phyloP scores from a whole-genome alignment of 2,329 filamentous ascomycete genomes.

The Epichloe scottii region DNA sequence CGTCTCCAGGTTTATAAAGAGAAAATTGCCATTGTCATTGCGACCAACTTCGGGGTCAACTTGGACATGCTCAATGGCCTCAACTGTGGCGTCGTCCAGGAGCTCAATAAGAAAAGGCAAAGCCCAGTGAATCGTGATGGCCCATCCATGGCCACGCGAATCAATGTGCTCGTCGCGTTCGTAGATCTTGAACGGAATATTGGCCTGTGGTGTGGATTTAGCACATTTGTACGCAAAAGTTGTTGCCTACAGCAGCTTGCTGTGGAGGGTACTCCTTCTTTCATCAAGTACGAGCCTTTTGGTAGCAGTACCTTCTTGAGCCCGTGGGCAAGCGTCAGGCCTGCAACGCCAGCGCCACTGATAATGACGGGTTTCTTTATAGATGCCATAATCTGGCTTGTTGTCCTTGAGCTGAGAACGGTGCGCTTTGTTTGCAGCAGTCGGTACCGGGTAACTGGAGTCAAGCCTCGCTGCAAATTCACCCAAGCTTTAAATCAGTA shows the following conservation, averaged over 20 bases:
- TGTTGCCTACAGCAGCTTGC: no score
- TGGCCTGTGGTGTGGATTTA: constrained; percentile 11
- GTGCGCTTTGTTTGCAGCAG: background rate
- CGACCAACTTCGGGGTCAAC: constrained; percentile 25
- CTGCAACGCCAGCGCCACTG: constrained; percentile 25
- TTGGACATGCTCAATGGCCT: constrained; percentile 15
- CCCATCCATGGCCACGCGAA: constrained; percentile 37
- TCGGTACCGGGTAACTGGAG: no score
- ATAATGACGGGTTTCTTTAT: constrained; percentile 20
- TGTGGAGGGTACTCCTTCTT: background rate
- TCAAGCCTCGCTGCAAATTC: no score
- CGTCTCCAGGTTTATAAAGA: constrained; percentile 28
- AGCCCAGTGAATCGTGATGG: constrained; percentile 47
- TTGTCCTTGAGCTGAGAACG: background rate
- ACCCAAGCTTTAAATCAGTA: no score
- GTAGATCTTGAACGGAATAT: constrained; percentile 19
- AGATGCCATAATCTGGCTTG: constrained; percentile 3
- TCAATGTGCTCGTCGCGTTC: constrained; percentile 18
- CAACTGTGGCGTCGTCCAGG: constrained; percentile 12
- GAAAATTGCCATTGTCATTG: constrained; percentile 25
- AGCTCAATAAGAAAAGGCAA: constrained; percentile 21
- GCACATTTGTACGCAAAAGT: background rate
- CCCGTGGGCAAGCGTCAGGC: constrained; percentile 24
- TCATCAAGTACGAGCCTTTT: background rate
- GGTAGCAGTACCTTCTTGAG: constrained; percentile 18